Evolutionary conservation across 345 rosid genomes (phyloP).

Genomic region (Acer yangbiense): DNA sequence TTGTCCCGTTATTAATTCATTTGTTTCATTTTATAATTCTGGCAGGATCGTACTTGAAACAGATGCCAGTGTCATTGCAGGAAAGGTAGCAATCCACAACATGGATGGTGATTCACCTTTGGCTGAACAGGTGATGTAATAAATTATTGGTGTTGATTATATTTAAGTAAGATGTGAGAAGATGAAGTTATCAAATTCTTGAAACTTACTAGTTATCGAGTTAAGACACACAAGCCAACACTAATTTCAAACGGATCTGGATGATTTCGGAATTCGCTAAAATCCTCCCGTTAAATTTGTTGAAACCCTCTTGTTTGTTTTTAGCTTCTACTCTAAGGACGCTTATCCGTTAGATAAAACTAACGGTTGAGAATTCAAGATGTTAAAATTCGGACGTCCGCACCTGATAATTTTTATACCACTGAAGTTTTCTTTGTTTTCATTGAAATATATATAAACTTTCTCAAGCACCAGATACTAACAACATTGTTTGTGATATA

Average conservation of each 20-base stretch:
- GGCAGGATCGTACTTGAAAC: conserved; percentile 88
- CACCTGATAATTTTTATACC: not conserved
- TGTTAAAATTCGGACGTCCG: not conserved
- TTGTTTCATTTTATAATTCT: not conserved
- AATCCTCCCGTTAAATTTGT: not conserved
- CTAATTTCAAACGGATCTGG: not conserved
- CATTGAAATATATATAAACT: not conserved
- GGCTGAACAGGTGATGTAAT: conserved; percentile 76
- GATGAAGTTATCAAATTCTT: not conserved
- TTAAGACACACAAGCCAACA: conserved; percentile 12
- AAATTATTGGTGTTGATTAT: not conserved
- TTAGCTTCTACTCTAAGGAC: too few species aligned
- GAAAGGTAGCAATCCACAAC: conserved; percentile 82
- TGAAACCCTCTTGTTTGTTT: not conserved
- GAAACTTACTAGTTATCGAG: not conserved
- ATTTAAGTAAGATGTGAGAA: not conserved
- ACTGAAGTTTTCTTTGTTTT: too few species aligned
- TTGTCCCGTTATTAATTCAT: not conserved
- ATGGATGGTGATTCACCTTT: conserved; percentile 68
- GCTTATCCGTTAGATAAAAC: not conserved
- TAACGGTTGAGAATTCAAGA: not conserved
- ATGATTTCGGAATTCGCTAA: not conserved
- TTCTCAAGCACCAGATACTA: too few species aligned
- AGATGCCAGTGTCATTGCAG: conserved; percentile 76
- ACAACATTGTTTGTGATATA: not conserved